A percentile compares a stretch with the other conserved stretches of the same genome.
These are phyloP conservation scores for Solanum infundibuliforme DNA, from an alignment of 257 asterid genomes.

Conservation along the genomic window DNA sequence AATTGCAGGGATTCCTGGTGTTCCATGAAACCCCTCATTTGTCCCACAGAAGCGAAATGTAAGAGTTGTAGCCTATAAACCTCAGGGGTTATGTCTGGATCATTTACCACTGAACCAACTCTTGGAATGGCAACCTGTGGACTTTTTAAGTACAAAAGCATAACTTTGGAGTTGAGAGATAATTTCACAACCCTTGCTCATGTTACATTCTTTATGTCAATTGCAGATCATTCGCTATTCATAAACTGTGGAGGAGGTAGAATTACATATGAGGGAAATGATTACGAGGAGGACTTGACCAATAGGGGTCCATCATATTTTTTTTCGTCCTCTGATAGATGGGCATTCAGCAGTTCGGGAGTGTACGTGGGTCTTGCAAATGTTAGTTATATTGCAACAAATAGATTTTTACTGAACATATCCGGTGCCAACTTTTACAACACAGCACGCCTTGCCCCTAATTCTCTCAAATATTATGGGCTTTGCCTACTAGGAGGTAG, in stretches of 20 bases:
- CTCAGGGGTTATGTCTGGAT: neutral
- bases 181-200: neutral
- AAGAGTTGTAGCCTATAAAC: constrained; percentile 2
- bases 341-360: constrained; percentile 89
- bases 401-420: constrained; percentile 14
- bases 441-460: constrained; percentile 69
- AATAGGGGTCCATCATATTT: constrained; percentile 49
- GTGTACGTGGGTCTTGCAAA: constrained; percentile 3
- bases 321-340: constrained; percentile 22
- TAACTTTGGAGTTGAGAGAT: neutral
- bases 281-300: constrained; percentile 42
- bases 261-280: constrained; percentile 29
- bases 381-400: constrained; percentile 13
- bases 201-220: neutral
- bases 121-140: neutral
- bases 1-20: constrained; percentile 52
- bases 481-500: constrained; percentile 69
- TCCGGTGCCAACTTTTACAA: constrained; percentile 27
- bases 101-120: neutral
- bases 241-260: constrained; percentile 78
- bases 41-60: constrained; percentile 38
- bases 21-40: constrained; percentile 54
- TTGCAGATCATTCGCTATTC: constrained; percentile 49
- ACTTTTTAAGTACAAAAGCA: neutral
- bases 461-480: constrained; percentile 67